A percentile compares a stretch with the other conserved stretches of the same genome.
Conservation (phyloP, 148 eudicot species). For the Nyssa sinensis region DNA sequence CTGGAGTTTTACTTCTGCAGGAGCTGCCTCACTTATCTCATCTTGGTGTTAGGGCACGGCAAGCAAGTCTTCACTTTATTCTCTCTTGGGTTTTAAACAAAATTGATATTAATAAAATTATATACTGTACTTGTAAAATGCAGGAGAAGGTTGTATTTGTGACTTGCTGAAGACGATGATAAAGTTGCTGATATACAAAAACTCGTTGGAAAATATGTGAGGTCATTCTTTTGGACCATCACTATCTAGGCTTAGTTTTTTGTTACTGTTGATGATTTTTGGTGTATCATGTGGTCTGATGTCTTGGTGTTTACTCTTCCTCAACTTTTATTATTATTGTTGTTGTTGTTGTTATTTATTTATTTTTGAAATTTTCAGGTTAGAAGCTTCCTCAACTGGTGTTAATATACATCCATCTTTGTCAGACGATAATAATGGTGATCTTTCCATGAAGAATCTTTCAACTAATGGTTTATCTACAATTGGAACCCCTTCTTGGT, state of each 20-base stretch:
- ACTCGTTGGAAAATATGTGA: slow-evolving; percentile 67
- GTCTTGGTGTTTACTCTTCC: not conserved
- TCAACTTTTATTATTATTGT: too few relatives aligned
- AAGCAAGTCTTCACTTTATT: slow-evolving; percentile 45
- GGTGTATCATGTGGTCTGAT: not conserved
- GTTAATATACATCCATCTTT: slow-evolving; percentile 52
- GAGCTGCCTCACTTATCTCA: slow-evolving; percentile 98
- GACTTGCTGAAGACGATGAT: slow-evolving; percentile 93
- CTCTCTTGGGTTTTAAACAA: not conserved
- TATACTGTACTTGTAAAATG: slow-evolving; percentile 17
- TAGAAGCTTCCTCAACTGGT: slow-evolving; percentile 73
- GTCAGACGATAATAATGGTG: slow-evolving; percentile 22
- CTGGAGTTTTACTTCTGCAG: slow-evolving; percentile 83
- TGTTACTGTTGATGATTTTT: not conserved
- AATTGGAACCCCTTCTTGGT: slow-evolving; percentile 23
- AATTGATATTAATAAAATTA: slow-evolving; percentile 14
- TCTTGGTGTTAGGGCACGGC: slow-evolving; percentile 98
- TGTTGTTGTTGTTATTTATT: too few relatives aligned
- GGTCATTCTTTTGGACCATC: slow-evolving; percentile 43
- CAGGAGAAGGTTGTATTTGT: slow-evolving; percentile 98
- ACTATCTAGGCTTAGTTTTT: not conserved
- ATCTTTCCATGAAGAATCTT: slow-evolving; percentile 28
- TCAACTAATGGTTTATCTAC: slow-evolving; percentile 23
- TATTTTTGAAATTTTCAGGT: too few relatives aligned
- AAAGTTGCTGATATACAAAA: slow-evolving; percentile 44